A percentile compares a stretch with the other conserved stretches of the same genome.
These are phyloP conservation scores for Plenodomus lindquistii DNA, from an alignment of 2,329 filamentous ascomycete genomes.

Conservation along the genomic window DNA sequence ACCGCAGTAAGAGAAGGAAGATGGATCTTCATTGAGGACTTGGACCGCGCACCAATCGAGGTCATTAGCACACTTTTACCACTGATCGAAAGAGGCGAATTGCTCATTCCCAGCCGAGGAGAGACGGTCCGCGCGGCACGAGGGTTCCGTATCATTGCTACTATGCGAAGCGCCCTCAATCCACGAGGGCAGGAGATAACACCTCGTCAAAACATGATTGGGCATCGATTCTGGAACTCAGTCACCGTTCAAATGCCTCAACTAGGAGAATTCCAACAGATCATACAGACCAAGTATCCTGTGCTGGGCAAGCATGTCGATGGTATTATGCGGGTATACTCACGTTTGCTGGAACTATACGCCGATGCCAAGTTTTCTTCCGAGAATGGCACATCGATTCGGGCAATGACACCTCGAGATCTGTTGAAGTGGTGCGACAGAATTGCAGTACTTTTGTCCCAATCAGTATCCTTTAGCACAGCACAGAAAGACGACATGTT, in stretches of 20 bases:
- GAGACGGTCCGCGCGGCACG: constrained; percentile 81
- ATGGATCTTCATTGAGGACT: constrained; percentile 96
- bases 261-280: constrained; percentile 71
- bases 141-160: constrained; percentile 90
- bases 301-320: constrained; percentile 63
- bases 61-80: constrained; percentile 92
- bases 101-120: constrained; percentile 85
- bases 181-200: constrained; percentile 72
- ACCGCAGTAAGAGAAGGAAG: constrained; percentile 91
- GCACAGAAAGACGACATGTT: constrained; percentile 84
- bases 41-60: constrained; percentile 92
- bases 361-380: constrained; percentile 52
- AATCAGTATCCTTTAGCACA: constrained; percentile 65
- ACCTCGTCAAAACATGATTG: constrained; percentile 72
- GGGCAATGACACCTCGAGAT: constrained; percentile 72
- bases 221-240: constrained; percentile 81
- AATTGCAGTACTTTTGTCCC: constrained; percentile 66
- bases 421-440: constrained; percentile 90
- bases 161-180: constrained; percentile 72
- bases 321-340: constrained; percentile 62
- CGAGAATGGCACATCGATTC: constrained; percentile 60
- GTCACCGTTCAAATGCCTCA: constrained; percentile 70
- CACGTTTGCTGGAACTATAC: constrained; percentile 47
- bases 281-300: constrained; percentile 73
- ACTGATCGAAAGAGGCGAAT: constrained; percentile 87